These are phyloP conservation scores for Adansonia madagascariensis DNA, from an alignment of 441 rosid species.

Conservation along the genomic window DNA sequence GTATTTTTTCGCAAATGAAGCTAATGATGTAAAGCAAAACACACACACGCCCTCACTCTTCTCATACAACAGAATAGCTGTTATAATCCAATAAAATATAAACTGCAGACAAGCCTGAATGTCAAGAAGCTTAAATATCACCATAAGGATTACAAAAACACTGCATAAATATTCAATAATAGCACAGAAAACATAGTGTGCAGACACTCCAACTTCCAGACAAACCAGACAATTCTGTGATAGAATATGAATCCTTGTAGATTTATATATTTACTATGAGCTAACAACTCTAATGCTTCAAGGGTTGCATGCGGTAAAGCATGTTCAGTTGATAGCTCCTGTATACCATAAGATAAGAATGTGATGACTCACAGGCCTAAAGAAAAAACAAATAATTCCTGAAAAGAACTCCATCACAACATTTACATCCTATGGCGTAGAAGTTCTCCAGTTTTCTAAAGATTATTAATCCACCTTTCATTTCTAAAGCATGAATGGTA, in stretches of 20 bases:
- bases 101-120: background rate
- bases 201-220: background rate
- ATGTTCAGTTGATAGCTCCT: background rate
- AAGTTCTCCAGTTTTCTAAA: background rate
- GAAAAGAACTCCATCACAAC: background rate
- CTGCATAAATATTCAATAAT: background rate
- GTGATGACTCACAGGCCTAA: background rate
- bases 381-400: background rate
- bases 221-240: background rate
- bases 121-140: slow-evolving; percentile 15
- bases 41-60: background rate
- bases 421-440: background rate
- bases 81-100: background rate
- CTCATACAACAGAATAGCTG: slow-evolving; percentile 18
- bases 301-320: background rate
- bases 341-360: slow-evolving; percentile 4
- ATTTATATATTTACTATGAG: background rate
- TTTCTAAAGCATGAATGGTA: background rate
- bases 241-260: background rate
- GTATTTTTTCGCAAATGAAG: background rate
- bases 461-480: background rate
- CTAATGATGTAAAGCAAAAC: slow-evolving; percentile 20
- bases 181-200: background rate
- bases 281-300: background rate
- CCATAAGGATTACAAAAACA: slow-evolving; percentile 9